Base-by-base conservation (phyloP, 805 yeast genomes). In the Starmera caribaea region DNA sequence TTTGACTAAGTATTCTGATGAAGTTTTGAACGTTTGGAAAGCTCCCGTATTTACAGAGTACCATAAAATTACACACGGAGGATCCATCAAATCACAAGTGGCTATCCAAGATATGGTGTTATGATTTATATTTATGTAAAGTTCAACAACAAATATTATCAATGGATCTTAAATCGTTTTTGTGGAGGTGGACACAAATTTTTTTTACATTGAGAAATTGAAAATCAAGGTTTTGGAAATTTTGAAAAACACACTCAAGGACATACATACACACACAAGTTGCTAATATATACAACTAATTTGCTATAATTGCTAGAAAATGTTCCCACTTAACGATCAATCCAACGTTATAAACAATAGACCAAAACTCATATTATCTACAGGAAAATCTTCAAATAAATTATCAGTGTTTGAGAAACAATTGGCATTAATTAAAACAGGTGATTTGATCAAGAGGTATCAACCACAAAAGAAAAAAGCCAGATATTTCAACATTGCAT, bases 1-100 rank as follows among this genome's bases (percentile, higher is more conserved):
- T 21, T 27, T 54, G 32, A 29, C 42, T 5, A 24, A 35, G 3
- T 15, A 45, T 3, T 33, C 48, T 8, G 42, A 41, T 35, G 50
- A 45, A 1, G 41, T 31, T 3, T 31, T 54, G 12, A 37, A 43
- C 17, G 37, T 54, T 3, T 54, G 58, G 58, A 41, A 41, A 17
- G 38, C 33, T 6, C 38, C 42, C 11, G 38, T 52, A 16, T 27
- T 37, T 10, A 3, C 26, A 14, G 53, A 49, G 33, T 47, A 40
- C 28, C 39, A 36, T 4, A 41, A 29, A 30, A 21, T 46, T 5
- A 28, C 41, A 13, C 40, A 44, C 24, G 56, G 54, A 0, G 16
- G 10, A 3, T 14, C 34, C 16, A 11, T n/a, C 16, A 24, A 32
- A 12, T 11, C 28, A 5, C 33, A 34, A 33, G 36, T 21, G 3